These are phyloP conservation scores for Guyanaporus albipodus DNA, from an alignment of 768 basidiomycete genomes.

Conservation along the genomic window DNA sequence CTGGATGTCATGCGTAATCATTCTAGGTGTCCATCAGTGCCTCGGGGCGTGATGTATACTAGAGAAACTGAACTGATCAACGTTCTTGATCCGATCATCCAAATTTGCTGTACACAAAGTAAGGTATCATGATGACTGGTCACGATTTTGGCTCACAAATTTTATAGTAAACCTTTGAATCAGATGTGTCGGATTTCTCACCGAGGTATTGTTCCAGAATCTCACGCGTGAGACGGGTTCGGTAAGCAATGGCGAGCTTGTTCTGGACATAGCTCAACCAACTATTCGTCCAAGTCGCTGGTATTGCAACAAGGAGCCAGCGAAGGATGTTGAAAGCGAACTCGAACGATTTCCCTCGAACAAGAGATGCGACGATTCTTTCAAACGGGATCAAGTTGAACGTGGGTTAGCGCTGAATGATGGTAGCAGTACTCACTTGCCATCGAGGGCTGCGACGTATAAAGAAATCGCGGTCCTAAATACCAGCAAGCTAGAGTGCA, in stretches of 20 bases:
- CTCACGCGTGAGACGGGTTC: conserved; percentile 79
- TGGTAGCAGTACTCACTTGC: conserved; percentile 57
- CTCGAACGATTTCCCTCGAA: conserved; percentile 72
- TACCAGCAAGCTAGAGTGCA: conserved; percentile 87
- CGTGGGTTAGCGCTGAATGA: neutral
- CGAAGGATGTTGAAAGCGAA: conserved; percentile 84
- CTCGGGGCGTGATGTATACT: neutral
- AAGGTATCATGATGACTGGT: conserved; percentile 1
- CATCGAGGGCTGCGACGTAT: conserved; percentile 92
- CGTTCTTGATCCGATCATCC: conserved; percentile 94
- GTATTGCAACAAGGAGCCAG: conserved; percentile 90
- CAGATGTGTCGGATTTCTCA: conserved; percentile 54
- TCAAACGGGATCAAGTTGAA: neutral
- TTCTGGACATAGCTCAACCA: conserved; percentile 93
- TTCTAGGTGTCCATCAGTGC: conserved; percentile 42
- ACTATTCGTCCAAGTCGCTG: conserved; percentile 89
- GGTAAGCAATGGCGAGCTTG: conserved; percentile 86
- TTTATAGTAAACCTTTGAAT: conserved; percentile 92
- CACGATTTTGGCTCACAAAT: conserved; percentile 51
- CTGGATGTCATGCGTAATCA: conserved; percentile 95
- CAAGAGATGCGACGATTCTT: conserved; percentile 93
- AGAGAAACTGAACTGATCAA: conserved; percentile 68
- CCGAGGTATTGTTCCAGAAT: conserved; percentile 85
- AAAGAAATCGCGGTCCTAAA: conserved; percentile 89
- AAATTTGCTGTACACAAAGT: conserved; percentile 63